These are phyloP conservation scores for Acacia concinna DNA, from an alignment of 331 rosid genomes.

Conservation along the genomic window DNA sequence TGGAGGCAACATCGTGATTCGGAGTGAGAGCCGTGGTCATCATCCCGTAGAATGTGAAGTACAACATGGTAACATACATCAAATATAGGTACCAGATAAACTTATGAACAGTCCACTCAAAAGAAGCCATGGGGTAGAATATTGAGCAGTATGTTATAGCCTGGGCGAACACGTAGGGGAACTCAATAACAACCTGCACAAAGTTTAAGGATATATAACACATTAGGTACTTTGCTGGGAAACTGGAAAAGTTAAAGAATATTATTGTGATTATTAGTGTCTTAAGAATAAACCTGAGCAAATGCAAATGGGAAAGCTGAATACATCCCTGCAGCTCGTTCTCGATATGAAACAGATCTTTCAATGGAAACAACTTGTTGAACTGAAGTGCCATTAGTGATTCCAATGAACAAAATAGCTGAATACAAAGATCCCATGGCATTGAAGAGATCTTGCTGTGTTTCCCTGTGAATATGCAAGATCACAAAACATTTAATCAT, in stretches of 20 bases:
- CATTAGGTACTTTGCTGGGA: conserved; percentile 24
- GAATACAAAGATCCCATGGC: conserved; percentile 98
- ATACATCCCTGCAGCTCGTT: conserved; percentile 97
- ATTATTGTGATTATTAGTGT: background rate
- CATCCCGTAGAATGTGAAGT: conserved; percentile 98
- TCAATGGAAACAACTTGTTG: conserved; percentile 96
- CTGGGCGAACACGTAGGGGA: conserved; percentile 94
- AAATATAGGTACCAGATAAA: conserved; percentile 87
- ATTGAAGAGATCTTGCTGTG: conserved; percentile 87
- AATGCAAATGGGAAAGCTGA: conserved; percentile 93
- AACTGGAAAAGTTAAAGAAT: background rate
- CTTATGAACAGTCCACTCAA: conserved; percentile 76
- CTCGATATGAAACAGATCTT: conserved; percentile 95
- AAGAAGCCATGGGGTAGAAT: conserved; percentile 84
- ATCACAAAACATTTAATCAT: background rate
- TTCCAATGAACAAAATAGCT: conserved; percentile 84
- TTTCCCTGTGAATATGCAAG: conserved; percentile 54
- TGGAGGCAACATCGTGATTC: conserved; percentile 88
- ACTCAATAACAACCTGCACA: conserved; percentile 84
- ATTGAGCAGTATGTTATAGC: conserved; percentile 73
- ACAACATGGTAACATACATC: conserved; percentile 90
- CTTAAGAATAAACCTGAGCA: conserved; percentile 72
- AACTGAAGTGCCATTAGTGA: conserved; percentile 93
- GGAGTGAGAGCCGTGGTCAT: conserved; percentile 98
- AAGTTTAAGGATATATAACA: conserved; percentile 15